phyloP scores from a whole-genome alignment of 1,139 yeast genomes.

The Torulaspora globosa region DNA sequence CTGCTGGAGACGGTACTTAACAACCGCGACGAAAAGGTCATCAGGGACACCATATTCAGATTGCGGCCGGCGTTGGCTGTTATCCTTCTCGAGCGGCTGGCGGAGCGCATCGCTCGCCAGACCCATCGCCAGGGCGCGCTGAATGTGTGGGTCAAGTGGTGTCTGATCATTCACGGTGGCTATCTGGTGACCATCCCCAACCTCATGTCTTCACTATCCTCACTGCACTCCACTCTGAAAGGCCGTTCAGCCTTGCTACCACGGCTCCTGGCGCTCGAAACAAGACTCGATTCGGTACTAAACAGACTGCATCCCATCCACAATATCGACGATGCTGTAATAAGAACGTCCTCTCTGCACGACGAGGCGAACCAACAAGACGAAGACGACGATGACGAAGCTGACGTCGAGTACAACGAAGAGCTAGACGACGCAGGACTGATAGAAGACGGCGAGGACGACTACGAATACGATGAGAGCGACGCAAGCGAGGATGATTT shows the following conservation, averaged over 20 bases:
- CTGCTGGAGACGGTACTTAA: constrained; percentile 75
- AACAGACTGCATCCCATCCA: constrained; percentile 48
- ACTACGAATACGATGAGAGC: constrained; percentile 32
- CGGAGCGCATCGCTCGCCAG: constrained; percentile 74
- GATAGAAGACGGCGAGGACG: constrained; percentile 40
- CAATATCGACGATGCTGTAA: constrained; percentile 16
- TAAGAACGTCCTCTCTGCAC: constrained; percentile 30
- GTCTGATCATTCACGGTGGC: constrained; percentile 86
- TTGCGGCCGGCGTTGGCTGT: constrained; percentile 73
- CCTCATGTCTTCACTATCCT: constrained; percentile 61
- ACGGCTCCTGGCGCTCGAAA: constrained; percentile 75
- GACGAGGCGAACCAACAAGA: constrained; percentile 39
- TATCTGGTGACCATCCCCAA: constrained; percentile 65
- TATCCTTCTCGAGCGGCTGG: constrained; percentile 68
- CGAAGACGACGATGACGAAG: constrained; percentile 41
- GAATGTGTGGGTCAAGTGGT: constrained; percentile 91
- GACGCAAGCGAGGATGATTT: constrained; percentile 30
- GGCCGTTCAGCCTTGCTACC: constrained; percentile 75
- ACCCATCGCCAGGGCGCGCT: constrained; percentile 64
- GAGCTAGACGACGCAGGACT: constrained; percentile 41
- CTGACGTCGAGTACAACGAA: constrained; percentile 43
- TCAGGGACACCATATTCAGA: constrained; percentile 66
- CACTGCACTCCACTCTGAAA: constrained; percentile 71
- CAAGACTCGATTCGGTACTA: constrained; percentile 66
- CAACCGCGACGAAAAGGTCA: constrained; percentile 67